Evolutionary conservation across 2,329 filamentous ascomycete species (phyloP).

Genomic region (Aspergillus spinulosporus): DNA sequence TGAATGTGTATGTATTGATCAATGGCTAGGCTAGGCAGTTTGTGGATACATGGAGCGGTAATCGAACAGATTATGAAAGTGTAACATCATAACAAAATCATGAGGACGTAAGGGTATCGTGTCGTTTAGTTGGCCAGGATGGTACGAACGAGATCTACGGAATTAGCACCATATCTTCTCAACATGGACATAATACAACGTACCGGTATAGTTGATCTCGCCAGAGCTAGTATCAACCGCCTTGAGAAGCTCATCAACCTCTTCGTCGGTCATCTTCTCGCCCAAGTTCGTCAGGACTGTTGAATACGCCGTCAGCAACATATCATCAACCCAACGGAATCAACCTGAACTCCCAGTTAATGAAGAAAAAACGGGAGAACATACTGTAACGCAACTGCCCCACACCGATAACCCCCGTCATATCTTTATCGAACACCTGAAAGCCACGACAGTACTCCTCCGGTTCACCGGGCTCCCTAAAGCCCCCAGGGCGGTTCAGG

Average conservation of each 20-base stretch:
- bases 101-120: constrained; percentile 31
- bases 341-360: no score
- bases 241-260: constrained; percentile 98
- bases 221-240: constrained; percentile 93
- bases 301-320: constrained; percentile 5
- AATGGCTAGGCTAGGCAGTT: constrained; percentile 3
- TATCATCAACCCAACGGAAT: background rate
- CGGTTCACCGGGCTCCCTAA: constrained; percentile 95
- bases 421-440: constrained; percentile 99
- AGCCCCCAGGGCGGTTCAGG: constrained; percentile 94
- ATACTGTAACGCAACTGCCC: constrained; percentile 88
- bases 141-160: constrained; percentile 74
- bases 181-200: constrained; percentile 44
- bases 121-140: constrained; percentile 74
- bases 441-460: constrained; percentile 98
- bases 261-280: constrained; percentile 99
- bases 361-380: constrained; percentile 18
- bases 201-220: constrained; percentile 97
- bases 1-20: background rate
- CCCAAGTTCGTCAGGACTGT: constrained; percentile 90
- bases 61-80: constrained; percentile 12
- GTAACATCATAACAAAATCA: constrained; percentile 20
- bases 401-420: constrained; percentile 96
- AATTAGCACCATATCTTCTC: background rate
- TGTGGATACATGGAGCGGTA: constrained; percentile 3